A percentile compares a stretch with the other conserved stretches of the same genome.
Evolutionary conservation across 228 moss, liverwort and hornwort genomes (phyloP).

Genomic region (Sphagnum magellanicum): DNA sequence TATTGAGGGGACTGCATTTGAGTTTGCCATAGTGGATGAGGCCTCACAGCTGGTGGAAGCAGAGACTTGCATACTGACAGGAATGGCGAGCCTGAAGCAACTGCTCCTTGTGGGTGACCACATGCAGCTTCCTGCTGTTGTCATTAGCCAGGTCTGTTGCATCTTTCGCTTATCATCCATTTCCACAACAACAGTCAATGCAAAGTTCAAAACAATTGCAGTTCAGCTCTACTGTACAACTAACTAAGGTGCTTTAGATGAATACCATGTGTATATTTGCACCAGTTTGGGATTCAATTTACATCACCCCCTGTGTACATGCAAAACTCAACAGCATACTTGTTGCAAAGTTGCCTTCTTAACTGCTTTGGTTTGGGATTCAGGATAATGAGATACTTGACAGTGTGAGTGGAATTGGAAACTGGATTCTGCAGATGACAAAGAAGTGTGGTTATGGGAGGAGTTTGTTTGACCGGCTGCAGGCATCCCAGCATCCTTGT

Average conservation of each 20-base stretch:
- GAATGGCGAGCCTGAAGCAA: slow-evolving; percentile 20
- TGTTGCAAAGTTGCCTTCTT: too few species aligned
- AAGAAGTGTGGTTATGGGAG: slow-evolving; percentile 64
- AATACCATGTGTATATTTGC: too few species aligned
- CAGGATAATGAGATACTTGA: background rate
- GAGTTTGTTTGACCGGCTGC: slow-evolving; percentile 89
- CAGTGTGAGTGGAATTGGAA: background rate
- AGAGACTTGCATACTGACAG: slow-evolving; percentile 21
- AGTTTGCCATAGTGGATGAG: slow-evolving; percentile 26
- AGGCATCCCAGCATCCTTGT: slow-evolving; percentile 51
- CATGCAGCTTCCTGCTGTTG: slow-evolving; percentile 46
- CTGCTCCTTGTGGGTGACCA: slow-evolving; percentile 31
- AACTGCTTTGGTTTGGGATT: background rate
- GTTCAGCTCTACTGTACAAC: background rate
- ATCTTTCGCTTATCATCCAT: background rate
- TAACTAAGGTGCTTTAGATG: background rate
- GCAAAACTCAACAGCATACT: too few species aligned
- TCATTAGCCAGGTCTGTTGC: slow-evolving; percentile 38
- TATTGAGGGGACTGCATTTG: slow-evolving; percentile 4
- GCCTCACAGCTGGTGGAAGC: slow-evolving; percentile 37
- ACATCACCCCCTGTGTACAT: background rate
- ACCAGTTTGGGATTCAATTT: background rate
- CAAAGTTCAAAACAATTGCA: background rate
- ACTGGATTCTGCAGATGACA: slow-evolving; percentile 48
- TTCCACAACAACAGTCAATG: background rate